phyloP scores from a whole-genome alignment of 2,329 filamentous ascomycete genomes.

The Clonostachys byssicola region DNA sequence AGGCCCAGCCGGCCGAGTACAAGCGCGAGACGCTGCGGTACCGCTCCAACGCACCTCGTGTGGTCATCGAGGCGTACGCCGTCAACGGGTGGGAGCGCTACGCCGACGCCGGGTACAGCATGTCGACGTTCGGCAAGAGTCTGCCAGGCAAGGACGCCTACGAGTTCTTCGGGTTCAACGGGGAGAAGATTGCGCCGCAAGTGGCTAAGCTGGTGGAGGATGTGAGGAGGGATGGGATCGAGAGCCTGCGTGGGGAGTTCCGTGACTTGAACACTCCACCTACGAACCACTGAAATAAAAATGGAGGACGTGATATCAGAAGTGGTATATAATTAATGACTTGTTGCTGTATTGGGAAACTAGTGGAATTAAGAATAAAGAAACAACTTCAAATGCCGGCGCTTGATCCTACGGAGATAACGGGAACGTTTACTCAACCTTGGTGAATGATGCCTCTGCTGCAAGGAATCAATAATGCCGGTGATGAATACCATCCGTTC shows the following conservation, averaged over 20 bases:
- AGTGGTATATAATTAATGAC: no score
- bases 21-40: constrained; percentile 36
- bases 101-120: constrained; percentile 49
- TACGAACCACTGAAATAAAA: not conserved
- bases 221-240: constrained; percentile 12
- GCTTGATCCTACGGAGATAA: no score
- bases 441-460: no score
- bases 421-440: no score
- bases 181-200: constrained; percentile 28
- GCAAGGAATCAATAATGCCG: no score
- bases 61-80: constrained; percentile 58
- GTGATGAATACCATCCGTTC: no score
- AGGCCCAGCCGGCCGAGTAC: constrained; percentile 35
- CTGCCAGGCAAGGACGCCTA: constrained; percentile 50
- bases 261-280: constrained; percentile 10
- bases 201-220: constrained; percentile 22
- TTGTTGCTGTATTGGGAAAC: no score
- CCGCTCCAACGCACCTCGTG: constrained; percentile 36
- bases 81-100: constrained; percentile 57
- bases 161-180: constrained; percentile 51
- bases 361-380: no score
- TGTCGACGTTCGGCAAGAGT: constrained; percentile 51
- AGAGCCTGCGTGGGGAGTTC: constrained; percentile 14
- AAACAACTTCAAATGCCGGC: no score
- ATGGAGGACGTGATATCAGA: not conserved